Evolutionary conservation across 2,329 filamentous ascomycete genomes (phyloP).

Genomic region (Chaetothyriales sp.): DNA sequence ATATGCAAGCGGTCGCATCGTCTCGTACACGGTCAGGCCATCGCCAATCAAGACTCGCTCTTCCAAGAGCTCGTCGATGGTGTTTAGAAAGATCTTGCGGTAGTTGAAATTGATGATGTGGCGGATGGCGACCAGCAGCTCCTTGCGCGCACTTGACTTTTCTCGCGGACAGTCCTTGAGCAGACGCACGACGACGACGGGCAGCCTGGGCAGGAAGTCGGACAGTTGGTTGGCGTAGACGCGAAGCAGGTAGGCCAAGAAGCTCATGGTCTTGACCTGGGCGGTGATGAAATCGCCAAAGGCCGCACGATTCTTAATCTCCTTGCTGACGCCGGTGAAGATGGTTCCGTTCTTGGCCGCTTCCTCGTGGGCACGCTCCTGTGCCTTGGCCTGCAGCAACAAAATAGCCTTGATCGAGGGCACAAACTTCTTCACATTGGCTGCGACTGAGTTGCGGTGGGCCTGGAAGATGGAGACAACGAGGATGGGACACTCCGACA

Average conservation of each 20-base stretch:
- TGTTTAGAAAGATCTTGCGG: conserved; percentile 79
- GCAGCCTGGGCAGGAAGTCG: conserved; percentile 74
- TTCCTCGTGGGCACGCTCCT: conserved; percentile 79
- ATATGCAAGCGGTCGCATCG: conserved; percentile 86
- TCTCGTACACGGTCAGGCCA: conserved; percentile 90
- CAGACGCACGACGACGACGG: conserved; percentile 76
- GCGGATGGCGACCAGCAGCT: conserved; percentile 85
- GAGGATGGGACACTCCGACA: conserved; percentile 95
- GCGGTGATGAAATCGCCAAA: conserved; percentile 97
- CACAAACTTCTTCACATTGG: conserved; percentile 83
- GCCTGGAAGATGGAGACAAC: conserved; percentile 97
- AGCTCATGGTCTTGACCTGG: conserved; percentile 99
- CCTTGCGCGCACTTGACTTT: conserved; percentile 84
- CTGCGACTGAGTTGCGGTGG: conserved; percentile 60
- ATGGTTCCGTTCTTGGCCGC: conserved; percentile 64
- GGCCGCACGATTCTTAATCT: conserved; percentile 81
- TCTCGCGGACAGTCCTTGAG: conserved; percentile 89
- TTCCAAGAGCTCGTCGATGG: conserved; percentile 89
- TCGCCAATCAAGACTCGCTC: conserved; percentile 90
- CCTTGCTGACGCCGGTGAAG: conserved; percentile 82
- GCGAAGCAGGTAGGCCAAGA: conserved; percentile 78
- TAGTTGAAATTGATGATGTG: conserved; percentile 99
- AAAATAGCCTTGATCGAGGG: conserved; percentile 86
- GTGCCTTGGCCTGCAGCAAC: conserved; percentile 75
- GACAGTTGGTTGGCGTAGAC: conserved; percentile 74